Evolutionary conservation across 2,329 filamentous ascomycete species (phyloP).

Genomic region (Botrytis tulipae): DNA sequence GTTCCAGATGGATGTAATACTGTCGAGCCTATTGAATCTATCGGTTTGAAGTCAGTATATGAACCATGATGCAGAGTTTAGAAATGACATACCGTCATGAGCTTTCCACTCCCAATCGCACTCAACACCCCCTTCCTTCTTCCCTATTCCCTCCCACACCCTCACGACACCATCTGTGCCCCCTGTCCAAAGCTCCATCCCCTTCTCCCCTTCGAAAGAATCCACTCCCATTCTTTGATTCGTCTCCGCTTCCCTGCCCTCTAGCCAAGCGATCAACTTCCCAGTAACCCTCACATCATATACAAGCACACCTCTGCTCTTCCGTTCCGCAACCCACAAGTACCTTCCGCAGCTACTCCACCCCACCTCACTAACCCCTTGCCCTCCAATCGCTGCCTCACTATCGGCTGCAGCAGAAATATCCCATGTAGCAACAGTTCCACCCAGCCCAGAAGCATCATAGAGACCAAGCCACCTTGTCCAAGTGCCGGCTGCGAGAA

Average conservation of each 20-base stretch:
- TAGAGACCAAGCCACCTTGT: conserved; percentile 62
- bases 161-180: conserved; percentile 53
- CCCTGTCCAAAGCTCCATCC: conserved; percentile 64
- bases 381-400: conserved; percentile 52
- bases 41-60: conserved; percentile 13
- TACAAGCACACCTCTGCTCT: conserved; percentile 53
- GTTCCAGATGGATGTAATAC: conserved; percentile 37
- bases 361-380: conserved; percentile 58
- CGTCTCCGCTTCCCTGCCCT: conserved; percentile 49
- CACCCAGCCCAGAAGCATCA: conserved; percentile 54
- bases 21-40: conserved; percentile 37
- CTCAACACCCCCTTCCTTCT: conserved; percentile 42
- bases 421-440: conserved; percentile 57
- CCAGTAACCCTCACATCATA: conserved; percentile 63
- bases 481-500: conserved; percentile 61
- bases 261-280: conserved; percentile 53
- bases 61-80: neutral
- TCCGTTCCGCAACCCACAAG: conserved; percentile 60
- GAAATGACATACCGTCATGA: conserved; percentile 34
- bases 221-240: conserved; percentile 58
- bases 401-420: conserved; percentile 55
- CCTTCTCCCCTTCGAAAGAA: conserved; percentile 49
- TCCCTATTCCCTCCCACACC: conserved; percentile 58
- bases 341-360: conserved; percentile 66
- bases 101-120: conserved; percentile 38